phyloP scores from a whole-genome alignment of 768 basidiomycete species.

The Strobilomyces dryophilus region DNA sequence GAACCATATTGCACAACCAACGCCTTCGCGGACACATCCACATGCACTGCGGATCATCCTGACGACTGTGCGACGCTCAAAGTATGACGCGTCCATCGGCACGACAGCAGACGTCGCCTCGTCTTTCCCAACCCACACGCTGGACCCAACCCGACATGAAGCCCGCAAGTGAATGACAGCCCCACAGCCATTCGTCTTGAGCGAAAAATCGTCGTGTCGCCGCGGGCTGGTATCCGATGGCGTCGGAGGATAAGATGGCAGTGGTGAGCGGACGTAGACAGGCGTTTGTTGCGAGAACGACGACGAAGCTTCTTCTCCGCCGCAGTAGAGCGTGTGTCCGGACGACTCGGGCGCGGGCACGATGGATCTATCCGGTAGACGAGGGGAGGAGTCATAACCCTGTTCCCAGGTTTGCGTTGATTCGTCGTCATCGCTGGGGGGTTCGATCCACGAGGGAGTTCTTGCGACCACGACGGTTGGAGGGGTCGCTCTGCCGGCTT shows the following conservation, averaged over 20 bases:
- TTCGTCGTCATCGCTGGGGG: constrained; percentile 31
- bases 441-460: constrained; percentile 33
- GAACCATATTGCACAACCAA: constrained; percentile 61
- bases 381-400: constrained; percentile 29
- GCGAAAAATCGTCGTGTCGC: background rate
- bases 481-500: constrained; percentile 23
- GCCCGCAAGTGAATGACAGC: constrained; percentile 55
- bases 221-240: constrained; percentile 18
- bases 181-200: constrained; percentile 56
- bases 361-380: constrained; percentile 16
- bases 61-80: constrained; percentile 45
- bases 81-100: constrained; percentile 53
- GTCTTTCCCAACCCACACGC: constrained; percentile 56
- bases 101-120: constrained; percentile 51
- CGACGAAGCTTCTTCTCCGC: constrained; percentile 27
- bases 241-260: constrained; percentile 33
- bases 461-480: constrained; percentile 26
- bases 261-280: constrained; percentile 33
- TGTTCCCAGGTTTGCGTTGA: constrained; percentile 33
- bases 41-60: constrained; percentile 54
- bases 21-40: constrained; percentile 63
- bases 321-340: constrained; percentile 41
- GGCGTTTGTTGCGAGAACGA: constrained; percentile 5
- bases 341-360: constrained; percentile 18
- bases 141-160: constrained; percentile 45